Conservation (phyloP, 768 basidiomycete species). For the Serendipita sp. region DNA sequence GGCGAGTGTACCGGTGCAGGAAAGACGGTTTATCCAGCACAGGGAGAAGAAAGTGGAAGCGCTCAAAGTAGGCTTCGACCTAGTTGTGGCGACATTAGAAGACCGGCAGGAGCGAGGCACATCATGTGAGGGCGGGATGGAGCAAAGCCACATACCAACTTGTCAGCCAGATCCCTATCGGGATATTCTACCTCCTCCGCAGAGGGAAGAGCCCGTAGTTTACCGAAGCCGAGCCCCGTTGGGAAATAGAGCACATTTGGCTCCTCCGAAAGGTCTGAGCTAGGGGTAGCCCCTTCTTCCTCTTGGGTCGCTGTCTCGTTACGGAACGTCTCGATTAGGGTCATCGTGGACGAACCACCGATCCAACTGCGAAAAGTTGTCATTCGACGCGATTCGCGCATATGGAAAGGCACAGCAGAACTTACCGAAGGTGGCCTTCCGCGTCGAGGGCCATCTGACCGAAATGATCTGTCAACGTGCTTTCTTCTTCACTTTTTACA, state of each 20-base stretch:
- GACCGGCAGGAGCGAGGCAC: constrained; percentile 8
- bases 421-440: constrained; percentile 61
- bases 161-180: constrained; percentile 70
- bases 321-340: constrained; percentile 75
- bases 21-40: constrained; percentile 78
- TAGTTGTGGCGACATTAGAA: constrained; percentile 22
- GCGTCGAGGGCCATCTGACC: constrained; percentile 81
- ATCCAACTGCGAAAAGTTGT: constrained; percentile 39
- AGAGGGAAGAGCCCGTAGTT: constrained; percentile 63
- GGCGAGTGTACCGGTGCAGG: constrained; percentile 45
- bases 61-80: constrained; percentile 77
- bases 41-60: constrained; percentile 79
- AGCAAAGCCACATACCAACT: constrained; percentile 40
- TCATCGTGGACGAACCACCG: constrained; percentile 83
- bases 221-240: constrained; percentile 73
- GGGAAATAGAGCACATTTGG: constrained; percentile 83
- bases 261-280: constrained; percentile 21
- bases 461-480: constrained; percentile 41
- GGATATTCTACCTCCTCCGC: constrained; percentile 82
- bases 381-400: neutral
- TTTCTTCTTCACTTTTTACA: constrained; percentile 39
- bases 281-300: constrained; percentile 42
- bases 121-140: constrained; percentile 6
- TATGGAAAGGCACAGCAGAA: constrained; percentile 4
- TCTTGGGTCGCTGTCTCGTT: constrained; percentile 41